phyloP scores from a whole-genome alignment of 2,329 filamentous ascomycete genomes.

The Dactylonectria macrodidyma region DNA sequence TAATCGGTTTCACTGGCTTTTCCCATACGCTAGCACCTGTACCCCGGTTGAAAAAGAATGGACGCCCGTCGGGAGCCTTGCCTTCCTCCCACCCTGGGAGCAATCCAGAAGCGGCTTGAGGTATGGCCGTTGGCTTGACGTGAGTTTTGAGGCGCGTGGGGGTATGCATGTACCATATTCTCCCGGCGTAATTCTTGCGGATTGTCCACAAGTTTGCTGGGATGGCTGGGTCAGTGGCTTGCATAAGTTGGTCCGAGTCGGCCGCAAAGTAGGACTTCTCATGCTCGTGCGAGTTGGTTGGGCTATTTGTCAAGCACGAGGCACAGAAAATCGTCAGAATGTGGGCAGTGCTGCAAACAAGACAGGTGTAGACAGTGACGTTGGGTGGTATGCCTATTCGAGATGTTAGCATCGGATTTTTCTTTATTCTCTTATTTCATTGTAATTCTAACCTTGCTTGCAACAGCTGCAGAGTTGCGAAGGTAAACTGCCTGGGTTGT shows the following conservation, averaged over 20 bases:
- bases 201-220: neutral
- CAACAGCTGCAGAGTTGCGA: neutral
- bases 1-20: neutral
- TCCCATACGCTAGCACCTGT: neutral
- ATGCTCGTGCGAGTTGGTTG: neutral
- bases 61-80: neutral
- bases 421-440: neutral
- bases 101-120: neutral
- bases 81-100: conserved; percentile 2
- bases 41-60: neutral
- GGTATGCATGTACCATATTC: neutral
- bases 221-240: neutral
- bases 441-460: neutral
- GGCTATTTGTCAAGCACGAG: neutral
- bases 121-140: neutral
- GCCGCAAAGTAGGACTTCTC: conserved; percentile 1
- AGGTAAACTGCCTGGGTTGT: neutral
- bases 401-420: neutral
- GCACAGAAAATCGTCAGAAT: neutral
- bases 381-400: neutral
- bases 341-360: neutral
- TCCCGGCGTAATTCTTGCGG: neutral
- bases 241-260: neutral
- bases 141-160: neutral
- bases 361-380: neutral